phyloP scores from a whole-genome alignment of 2,329 filamentous ascomycete species.

The Fonsecaea multimorphosa region DNA sequence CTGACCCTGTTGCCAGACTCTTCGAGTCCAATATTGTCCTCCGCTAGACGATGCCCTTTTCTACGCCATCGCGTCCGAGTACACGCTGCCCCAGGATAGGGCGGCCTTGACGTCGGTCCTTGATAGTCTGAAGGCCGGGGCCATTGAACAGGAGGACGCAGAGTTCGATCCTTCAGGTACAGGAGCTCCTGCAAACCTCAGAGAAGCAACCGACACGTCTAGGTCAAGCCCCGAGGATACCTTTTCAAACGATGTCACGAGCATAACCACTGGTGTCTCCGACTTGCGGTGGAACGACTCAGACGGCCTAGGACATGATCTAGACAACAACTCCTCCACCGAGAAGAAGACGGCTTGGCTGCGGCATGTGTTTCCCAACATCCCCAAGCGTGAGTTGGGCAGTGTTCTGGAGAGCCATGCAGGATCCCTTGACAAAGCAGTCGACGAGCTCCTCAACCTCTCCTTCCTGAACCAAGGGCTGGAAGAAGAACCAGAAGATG shows the following conservation, averaged over 20 bases:
- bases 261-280: conserved; percentile 36
- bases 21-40: conserved; percentile 70
- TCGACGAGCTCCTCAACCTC: conserved; percentile 81
- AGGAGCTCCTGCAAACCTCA: conserved; percentile 39
- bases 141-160: conserved; percentile 65
- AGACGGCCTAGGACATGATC: conserved; percentile 26
- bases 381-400: conserved; percentile 49
- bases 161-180: conserved; percentile 37
- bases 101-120: conserved; percentile 66
- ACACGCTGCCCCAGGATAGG: conserved; percentile 62
- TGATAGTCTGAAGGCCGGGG: conserved; percentile 68
- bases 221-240: conserved; percentile 31
- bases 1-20: conserved; percentile 24
- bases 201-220: conserved; percentile 45
- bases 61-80: conserved; percentile 76
- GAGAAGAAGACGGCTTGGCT: conserved; percentile 70
- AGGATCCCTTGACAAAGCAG: conserved; percentile 70
- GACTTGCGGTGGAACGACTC: conserved; percentile 40
- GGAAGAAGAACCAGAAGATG: conserved; percentile 54
- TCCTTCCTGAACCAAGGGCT: conserved; percentile 75
- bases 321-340: conserved; percentile 39
- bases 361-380: conserved; percentile 71
- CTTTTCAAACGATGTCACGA: conserved; percentile 35
- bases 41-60: conserved; percentile 79
- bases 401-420: conserved; percentile 50